phyloP scores from a whole-genome alignment of 768 basidiomycete species.

The Xerocomus potaroensis region DNA sequence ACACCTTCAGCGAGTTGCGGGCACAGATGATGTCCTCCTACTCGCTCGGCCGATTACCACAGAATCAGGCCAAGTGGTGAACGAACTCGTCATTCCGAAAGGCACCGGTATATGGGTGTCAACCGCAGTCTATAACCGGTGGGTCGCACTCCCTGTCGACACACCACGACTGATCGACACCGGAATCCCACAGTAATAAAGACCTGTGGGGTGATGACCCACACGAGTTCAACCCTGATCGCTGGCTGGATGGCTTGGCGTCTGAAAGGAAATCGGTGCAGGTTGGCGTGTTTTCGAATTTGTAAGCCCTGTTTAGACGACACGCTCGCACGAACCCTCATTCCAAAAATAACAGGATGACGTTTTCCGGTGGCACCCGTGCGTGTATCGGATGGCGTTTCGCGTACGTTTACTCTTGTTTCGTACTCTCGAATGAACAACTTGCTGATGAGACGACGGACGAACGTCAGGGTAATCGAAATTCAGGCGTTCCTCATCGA shows the following conservation, averaged over 20 bases:
- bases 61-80: conserved; percentile 40
- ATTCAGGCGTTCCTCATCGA: conserved; percentile 56
- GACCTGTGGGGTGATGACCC: conserved; percentile 31
- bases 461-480: conserved; percentile 37
- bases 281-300: conserved; percentile 26
- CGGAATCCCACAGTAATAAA: conserved; percentile 14
- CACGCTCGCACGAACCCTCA: background rate
- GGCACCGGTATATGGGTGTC: conserved; percentile 38
- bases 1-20: conserved; percentile 46
- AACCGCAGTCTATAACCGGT: conserved; percentile 19
- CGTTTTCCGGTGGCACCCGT: conserved; percentile 21
- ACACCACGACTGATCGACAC: background rate
- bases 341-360: conserved; percentile 19
- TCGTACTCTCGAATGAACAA: too few relatives aligned
- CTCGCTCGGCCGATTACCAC: conserved; percentile 50
- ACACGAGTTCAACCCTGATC: conserved; percentile 27
- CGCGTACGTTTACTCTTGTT: conserved; percentile 17
- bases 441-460: background rate
- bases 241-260: conserved; percentile 18
- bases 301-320: conserved; percentile 12
- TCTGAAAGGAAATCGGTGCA: conserved; percentile 13
- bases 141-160: conserved; percentile 3
- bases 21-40: conserved; percentile 51
- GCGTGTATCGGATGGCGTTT: conserved; percentile 31
- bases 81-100: conserved; percentile 45